Base-by-base conservation (phyloP, 192 early-diverging fungal species). In the Entomortierella beljakovae region DNA sequence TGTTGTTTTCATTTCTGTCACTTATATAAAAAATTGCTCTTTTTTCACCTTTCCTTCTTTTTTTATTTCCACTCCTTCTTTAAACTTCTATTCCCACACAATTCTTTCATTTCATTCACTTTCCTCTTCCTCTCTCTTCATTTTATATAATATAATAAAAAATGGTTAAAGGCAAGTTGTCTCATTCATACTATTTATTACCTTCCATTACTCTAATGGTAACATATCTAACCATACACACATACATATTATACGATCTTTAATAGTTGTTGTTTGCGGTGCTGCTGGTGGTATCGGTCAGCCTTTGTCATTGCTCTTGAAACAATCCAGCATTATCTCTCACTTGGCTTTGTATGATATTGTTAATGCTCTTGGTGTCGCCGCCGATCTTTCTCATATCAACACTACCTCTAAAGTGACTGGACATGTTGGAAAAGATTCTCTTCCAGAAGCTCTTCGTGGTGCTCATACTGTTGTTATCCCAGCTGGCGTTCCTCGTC, bases 251-350 rank as follows among this genome's bases (percentile, higher is more conserved):
- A 6, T 34, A 57, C 48, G 35, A 26, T 23, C 34, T 11, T 51
- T 15, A 16, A 86, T 87, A 77, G 74, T 77, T 38, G 61, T 64
- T 51, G 66, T 77, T 23, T 77, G 74, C 52, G 91, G 92, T 80
- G 92, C 92, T 60, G 89, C 92, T 71, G 97, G 97, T 64, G 97
- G 97, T 81, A 98, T 98, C 74, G 97, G 97, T 61, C 97, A 98
- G 81, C 97, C 97, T 57, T 87, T 98, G 62, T 97, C 96, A 58
- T 88, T 98, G 38, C 86, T 97, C 53, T 83, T 97, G 65, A 97
- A 97, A 88, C 91, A 94, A 48, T 95, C 96, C 80, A 85, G 90
- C 50, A 84, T 89, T 61, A 92, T 99, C 42, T 88, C 90, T 37
- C 89, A 96, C 65, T 86, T 99, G 34, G 84, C 94, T 40, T 90